Evolutionary conservation across 768 basidiomycete genomes (phyloP).

Genomic region (Panus rudis): DNA sequence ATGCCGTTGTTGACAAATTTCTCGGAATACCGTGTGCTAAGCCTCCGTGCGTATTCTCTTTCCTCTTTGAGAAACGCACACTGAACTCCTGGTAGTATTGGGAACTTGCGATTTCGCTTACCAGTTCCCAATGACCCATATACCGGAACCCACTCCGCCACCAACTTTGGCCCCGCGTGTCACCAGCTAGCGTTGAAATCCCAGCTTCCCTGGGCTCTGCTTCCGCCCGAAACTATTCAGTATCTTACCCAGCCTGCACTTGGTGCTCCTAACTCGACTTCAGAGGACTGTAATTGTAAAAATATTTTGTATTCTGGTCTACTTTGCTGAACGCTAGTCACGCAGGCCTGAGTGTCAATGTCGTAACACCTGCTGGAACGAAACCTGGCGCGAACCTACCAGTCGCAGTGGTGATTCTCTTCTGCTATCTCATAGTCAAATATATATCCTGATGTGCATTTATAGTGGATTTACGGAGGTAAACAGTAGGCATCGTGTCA

Average conservation of each 20-base stretch:
- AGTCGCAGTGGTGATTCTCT: slow-evolving; percentile 5
- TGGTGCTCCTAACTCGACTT: too few species aligned
- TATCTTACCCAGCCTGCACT: too few species aligned
- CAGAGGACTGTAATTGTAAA: too few species aligned
- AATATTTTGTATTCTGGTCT: neutral
- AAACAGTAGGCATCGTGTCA: neutral
- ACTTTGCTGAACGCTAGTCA: neutral
- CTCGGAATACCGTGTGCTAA: slow-evolving; percentile 50
- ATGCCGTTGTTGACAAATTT: slow-evolving; percentile 31
- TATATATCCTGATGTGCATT: too few species aligned
- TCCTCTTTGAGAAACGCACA: neutral
- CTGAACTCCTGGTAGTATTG: slow-evolving; percentile 11
- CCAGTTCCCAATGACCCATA: slow-evolving; percentile 22
- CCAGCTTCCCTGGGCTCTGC: slow-evolving; percentile 5
- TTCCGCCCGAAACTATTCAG: too few species aligned
- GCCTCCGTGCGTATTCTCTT: slow-evolving; percentile 36
- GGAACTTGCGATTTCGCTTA: slow-evolving; percentile 17
- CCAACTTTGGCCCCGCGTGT: slow-evolving; percentile 31
- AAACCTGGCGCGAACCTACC: slow-evolving; percentile 11
- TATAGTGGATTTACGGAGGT: slow-evolving; percentile 23
- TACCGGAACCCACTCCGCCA: slow-evolving; percentile 29
- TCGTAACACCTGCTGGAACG: slow-evolving; percentile 15
- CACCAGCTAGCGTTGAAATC: slow-evolving; percentile 28
- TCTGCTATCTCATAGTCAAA: too few species aligned
- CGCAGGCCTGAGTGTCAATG: slow-evolving; percentile 22